Percentiles rank a stretch among this genome's conserved stretches.
phyloP scores from a whole-genome alignment of 805 yeast species.

The Candida sphagnicola region DNA sequence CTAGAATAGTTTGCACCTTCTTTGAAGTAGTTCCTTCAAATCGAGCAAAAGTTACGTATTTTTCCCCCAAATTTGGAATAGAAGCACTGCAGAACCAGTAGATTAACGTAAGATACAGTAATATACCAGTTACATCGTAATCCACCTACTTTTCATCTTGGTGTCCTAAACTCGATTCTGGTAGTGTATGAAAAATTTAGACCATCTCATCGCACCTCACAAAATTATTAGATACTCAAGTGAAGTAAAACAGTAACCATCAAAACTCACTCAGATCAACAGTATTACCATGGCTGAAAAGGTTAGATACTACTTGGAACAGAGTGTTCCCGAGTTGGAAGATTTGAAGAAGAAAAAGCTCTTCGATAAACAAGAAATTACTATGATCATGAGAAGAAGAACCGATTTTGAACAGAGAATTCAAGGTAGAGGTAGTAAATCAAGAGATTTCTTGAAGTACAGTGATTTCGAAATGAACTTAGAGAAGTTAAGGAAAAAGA shows the following conservation, averaged over 20 bases:
- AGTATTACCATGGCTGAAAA: conserved; percentile 33
- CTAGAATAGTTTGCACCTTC: too few species aligned
- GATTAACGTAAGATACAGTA: too few species aligned
- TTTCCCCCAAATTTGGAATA: not conserved
- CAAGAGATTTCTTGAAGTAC: conserved; percentile 74
- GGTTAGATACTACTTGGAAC: conserved; percentile 53
- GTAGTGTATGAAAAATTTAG: conserved; percentile 4
- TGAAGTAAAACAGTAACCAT: not conserved
- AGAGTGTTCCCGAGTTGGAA: conserved; percentile 86
- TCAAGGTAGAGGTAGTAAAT: conserved; percentile 74
- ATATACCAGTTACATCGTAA: too few species aligned
- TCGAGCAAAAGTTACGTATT: not conserved
- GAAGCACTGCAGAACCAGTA: too few species aligned
- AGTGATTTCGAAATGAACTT: conserved; percentile 76
- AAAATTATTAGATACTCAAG: not conserved
- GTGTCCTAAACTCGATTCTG: not conserved
- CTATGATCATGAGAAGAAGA: conserved; percentile 83
- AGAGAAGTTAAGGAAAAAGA: conserved; percentile 70
- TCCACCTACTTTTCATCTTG: too few species aligned
- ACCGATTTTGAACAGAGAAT: conserved; percentile 94
- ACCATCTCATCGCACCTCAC: conserved; percentile 3
- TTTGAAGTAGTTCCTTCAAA: too few species aligned
- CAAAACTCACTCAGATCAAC: not conserved
- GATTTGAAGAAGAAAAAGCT: conserved; percentile 79
- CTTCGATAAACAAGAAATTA: conserved; percentile 78